phyloP scores from a whole-genome alignment of 495 filamentous ascomycete genomes.

The Aspergillus ellipticus region DNA sequence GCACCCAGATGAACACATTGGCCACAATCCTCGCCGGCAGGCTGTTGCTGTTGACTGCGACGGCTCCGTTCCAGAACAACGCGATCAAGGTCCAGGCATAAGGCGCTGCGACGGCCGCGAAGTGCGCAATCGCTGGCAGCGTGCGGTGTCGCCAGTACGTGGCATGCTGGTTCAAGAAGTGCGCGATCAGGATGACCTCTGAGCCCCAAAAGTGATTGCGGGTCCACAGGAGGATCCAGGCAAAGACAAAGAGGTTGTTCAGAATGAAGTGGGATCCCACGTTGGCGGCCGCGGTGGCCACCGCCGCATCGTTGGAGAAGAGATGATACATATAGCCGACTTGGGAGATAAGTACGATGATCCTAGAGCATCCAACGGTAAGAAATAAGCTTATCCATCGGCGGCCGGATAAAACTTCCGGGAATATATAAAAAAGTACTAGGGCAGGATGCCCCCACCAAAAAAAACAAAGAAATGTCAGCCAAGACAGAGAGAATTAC shows the following conservation, averaged over 20 bases:
- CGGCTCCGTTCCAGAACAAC: conserved; percentile 83
- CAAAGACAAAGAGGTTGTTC: conserved; percentile 75
- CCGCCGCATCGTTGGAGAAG: conserved; percentile 57
- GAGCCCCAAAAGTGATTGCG: conserved; percentile 66
- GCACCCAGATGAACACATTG: conserved; percentile 82
- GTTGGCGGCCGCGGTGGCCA: conserved; percentile 65
- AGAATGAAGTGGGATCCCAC: conserved; percentile 81
- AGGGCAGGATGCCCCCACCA: too few species aligned
- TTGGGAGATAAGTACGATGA: conserved; percentile 71
- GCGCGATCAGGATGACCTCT: conserved; percentile 70
- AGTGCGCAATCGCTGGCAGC: conserved; percentile 67
- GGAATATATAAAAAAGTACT: neutral
- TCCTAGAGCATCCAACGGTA: conserved; percentile 39
- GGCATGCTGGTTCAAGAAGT: conserved; percentile 71
- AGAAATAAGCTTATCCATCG: neutral
- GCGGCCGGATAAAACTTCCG: neutral
- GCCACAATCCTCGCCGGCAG: conserved; percentile 70
- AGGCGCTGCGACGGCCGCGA: conserved; percentile 69
- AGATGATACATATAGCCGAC: conserved; percentile 71
- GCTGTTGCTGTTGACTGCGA: conserved; percentile 58
- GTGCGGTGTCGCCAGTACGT: conserved; percentile 76
- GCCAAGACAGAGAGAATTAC: conserved; percentile 33
- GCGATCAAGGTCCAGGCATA: conserved; percentile 81
- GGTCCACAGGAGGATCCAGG: conserved; percentile 79
- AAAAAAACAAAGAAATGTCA: neutral